phyloP scores from a whole-genome alignment of 192 early-diverging fungal species.

The Mortierella antarctica region DNA sequence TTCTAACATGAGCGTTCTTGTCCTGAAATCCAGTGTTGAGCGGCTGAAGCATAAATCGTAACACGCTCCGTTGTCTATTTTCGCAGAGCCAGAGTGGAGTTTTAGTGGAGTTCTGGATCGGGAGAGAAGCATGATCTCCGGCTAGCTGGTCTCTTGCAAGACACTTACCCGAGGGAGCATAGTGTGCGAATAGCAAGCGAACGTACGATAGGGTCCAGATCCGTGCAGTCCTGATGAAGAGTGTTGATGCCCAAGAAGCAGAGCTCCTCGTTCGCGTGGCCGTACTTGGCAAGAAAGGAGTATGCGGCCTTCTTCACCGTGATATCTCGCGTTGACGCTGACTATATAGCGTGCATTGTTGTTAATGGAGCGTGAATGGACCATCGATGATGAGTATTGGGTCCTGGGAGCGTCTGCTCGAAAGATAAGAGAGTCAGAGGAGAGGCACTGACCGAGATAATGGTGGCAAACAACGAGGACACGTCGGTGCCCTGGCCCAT shows the following conservation, averaged over 20 bases:
- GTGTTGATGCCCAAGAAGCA: conserved; percentile 55
- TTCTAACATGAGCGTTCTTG: conserved; percentile 55
- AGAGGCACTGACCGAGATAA: conserved; percentile 43
- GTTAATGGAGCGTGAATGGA: background rate
- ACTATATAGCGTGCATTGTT: conserved; percentile 15
- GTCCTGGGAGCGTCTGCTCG: too few relatives aligned
- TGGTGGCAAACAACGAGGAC: conserved; percentile 46
- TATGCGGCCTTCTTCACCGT: conserved; percentile 47
- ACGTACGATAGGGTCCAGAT: conserved; percentile 48
- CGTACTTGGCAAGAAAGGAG: conserved; percentile 43
- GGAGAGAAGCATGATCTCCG: background rate
- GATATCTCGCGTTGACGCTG: conserved; percentile 53
- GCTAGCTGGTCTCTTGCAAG: too few relatives aligned
- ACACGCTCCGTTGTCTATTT: conserved; percentile 24
- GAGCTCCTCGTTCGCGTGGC: conserved; percentile 44
- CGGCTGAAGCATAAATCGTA: conserved; percentile 53
- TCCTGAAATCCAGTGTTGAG: conserved; percentile 44
- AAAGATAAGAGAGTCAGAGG: background rate
- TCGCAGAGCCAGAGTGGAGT: too few relatives aligned
- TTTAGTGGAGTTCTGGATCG: background rate
- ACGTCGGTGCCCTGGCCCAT: conserved; percentile 57
- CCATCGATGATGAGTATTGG: background rate
- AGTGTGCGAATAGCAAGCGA: conserved; percentile 53
- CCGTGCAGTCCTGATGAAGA: conserved; percentile 49
- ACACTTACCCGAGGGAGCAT: conserved; percentile 49